phyloP scores from a whole-genome alignment of 1,139 yeast species.

The Blastobotrys aristatus region DNA sequence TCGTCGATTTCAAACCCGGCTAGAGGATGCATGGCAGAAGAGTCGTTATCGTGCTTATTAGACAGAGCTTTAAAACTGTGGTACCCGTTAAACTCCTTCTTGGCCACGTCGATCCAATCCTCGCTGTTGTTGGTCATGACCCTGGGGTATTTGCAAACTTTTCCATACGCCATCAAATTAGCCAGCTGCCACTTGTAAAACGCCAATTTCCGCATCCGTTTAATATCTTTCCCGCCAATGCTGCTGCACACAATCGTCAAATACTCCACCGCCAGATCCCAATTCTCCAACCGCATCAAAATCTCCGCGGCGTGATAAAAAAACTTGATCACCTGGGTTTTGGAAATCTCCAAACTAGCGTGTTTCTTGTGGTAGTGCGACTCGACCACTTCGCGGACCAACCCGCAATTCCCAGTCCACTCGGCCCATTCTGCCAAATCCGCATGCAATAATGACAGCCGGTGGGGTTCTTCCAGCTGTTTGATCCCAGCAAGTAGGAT shows the following conservation, averaged over 20 bases:
- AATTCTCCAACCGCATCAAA: slow-evolving; percentile 19
- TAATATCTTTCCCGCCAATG: neutral
- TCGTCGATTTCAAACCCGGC: neutral
- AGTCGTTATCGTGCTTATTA: neutral
- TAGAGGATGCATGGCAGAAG: neutral
- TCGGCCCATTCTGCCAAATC: slow-evolving; percentile 9
- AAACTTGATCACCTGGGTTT: slow-evolving; percentile 17
- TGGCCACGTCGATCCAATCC: neutral
- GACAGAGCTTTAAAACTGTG: neutral
- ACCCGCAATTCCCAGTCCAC: neutral
- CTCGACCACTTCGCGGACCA: neutral
- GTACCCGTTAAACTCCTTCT: neutral
- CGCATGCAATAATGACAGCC: slow-evolving; percentile 9
- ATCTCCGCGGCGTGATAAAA: slow-evolving; percentile 27
- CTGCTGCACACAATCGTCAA: slow-evolving; percentile 19
- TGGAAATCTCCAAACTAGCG: slow-evolving; percentile 6
- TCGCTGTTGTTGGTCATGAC: neutral
- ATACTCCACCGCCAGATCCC: slow-evolving; percentile 23
- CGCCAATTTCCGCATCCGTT: neutral
- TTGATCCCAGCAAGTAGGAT: neutral
- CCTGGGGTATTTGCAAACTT: neutral
- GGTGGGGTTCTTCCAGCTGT: neutral
- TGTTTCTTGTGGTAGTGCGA: slow-evolving; percentile 8
- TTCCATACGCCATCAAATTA: slow-evolving; percentile 4
- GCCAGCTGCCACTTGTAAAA: slow-evolving; percentile 6